Percentiles rank a stretch among this genome's conserved stretches.
Conservation (phyloP, 108 stramenopile genomes). For the Cyclostephanos invisitatus region DNA sequence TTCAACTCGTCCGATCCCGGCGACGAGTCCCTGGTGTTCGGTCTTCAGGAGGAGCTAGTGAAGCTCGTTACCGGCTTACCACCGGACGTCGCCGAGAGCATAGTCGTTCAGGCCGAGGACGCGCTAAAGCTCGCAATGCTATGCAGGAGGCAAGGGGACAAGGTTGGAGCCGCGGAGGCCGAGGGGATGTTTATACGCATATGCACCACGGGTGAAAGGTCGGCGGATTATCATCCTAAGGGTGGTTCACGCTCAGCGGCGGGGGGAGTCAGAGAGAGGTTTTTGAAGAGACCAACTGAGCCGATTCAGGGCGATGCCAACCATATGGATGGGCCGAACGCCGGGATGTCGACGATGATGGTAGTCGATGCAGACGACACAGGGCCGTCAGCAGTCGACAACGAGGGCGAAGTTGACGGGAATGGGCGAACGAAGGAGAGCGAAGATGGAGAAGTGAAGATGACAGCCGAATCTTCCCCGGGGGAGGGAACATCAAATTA, state of each 20-base stretch:
- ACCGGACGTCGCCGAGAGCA: constrained; percentile 35
- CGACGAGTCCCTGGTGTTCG: constrained; percentile 40
- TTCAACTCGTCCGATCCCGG: constrained; percentile 46
- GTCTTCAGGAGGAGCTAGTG: constrained; percentile 41
- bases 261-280: neutral
- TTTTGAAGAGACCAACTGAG: constrained; percentile 3
- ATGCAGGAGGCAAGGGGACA: constrained; percentile 38
- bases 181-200: constrained; percentile 49
- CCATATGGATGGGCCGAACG: constrained; percentile 17
- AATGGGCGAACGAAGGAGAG: neutral
- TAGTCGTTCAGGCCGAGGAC: constrained; percentile 43
- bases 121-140: constrained; percentile 43
- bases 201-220: constrained; percentile 39
- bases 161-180: constrained; percentile 44
- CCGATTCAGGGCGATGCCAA: constrained; percentile 17
- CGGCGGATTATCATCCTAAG: constrained; percentile 30
- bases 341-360: constrained; percentile 21
- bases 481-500: neutral
- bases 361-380: neutral
- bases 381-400: neutral
- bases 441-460: neutral
- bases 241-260: neutral
- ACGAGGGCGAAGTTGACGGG: neutral
- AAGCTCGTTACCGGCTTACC: constrained; percentile 28
- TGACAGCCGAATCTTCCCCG: neutral